Evolutionary conservation across 805 yeast species (phyloP).

Genomic region (Monosporozyma siamensis): DNA sequence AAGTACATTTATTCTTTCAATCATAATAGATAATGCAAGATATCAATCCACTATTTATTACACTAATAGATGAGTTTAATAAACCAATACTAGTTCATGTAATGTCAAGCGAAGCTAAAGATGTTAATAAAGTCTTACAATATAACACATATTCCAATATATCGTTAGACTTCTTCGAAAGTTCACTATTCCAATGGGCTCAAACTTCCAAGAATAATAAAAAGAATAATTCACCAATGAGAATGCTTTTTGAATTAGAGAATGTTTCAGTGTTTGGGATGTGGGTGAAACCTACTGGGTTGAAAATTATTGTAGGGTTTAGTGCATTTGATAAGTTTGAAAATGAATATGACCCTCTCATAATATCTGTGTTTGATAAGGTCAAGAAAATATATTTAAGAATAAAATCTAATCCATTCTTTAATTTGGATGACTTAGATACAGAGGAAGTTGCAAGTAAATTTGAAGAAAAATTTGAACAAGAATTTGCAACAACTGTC

Average conservation of each 20-base stretch:
- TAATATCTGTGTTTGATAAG: conserved; percentile 12
- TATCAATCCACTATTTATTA: conserved; percentile 12
- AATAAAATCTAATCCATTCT: conserved; percentile 24
- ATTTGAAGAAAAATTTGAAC: conserved; percentile 8
- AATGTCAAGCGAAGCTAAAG: conserved; percentile 10
- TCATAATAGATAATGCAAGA: no score
- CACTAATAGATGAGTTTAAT: conserved; percentile 20
- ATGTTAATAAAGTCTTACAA: conserved; percentile 19
- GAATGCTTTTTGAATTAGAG: conserved; percentile 23
- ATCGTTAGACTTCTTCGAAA: conserved; percentile 27
- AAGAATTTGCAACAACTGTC: not conserved
- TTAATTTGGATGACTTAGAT: conserved; percentile 5
- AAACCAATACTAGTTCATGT: conserved; percentile 24
- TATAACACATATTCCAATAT: conserved; percentile 27
- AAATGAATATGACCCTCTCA: conserved; percentile 1
- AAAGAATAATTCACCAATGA: conserved; percentile 13
- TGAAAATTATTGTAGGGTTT: conserved; percentile 26
- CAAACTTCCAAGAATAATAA: conserved; percentile 5
- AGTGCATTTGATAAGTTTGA: conserved; percentile 3
- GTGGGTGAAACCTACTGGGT: conserved; percentile 22
- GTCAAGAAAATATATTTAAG: conserved; percentile 20
- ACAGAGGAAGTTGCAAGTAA: conserved; percentile 12
- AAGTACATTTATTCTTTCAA: no score
- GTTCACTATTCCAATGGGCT: conserved; percentile 20
- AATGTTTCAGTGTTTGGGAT: conserved; percentile 25